Evolutionary conservation across 495 filamentous ascomycete species (phyloP).

Genomic region (Neurospora sp.): DNA sequence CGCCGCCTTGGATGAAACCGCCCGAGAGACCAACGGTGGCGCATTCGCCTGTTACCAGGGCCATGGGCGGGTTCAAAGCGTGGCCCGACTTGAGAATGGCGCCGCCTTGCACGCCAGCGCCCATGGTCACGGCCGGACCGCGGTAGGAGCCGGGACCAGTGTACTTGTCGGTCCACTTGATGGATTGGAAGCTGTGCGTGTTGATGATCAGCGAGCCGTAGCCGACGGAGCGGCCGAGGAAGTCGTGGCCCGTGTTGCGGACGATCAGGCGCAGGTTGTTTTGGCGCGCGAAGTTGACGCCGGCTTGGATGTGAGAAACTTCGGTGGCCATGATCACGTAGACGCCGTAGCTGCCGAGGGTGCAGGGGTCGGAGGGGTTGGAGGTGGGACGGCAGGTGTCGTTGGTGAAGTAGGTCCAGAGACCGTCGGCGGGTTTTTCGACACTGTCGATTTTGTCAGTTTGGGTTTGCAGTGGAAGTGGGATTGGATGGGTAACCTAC

Average conservation of each 20-base stretch:
- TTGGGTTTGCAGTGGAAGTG: not conserved
- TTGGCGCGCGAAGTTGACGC: slow-evolving; percentile 40
- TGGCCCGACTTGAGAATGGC: slow-evolving; percentile 36
- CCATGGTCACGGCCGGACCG: slow-evolving; percentile 37
- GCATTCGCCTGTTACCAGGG: slow-evolving; percentile 40
- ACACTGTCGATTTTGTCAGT: slow-evolving; percentile 9
- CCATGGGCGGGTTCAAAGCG: slow-evolving; percentile 26
- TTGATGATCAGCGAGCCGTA: slow-evolving; percentile 48
- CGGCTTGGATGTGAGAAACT: slow-evolving; percentile 31
- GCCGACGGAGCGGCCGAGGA: slow-evolving; percentile 44
- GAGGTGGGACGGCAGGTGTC: slow-evolving; percentile 38
- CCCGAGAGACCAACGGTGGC: slow-evolving; percentile 39
- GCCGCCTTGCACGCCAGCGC: slow-evolving; percentile 44
- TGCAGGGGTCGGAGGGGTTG: slow-evolving; percentile 35
- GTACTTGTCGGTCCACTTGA: slow-evolving; percentile 32
- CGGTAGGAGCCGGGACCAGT: slow-evolving; percentile 19
- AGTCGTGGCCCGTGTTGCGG: slow-evolving; percentile 51
- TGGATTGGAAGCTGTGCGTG: slow-evolving; percentile 48
- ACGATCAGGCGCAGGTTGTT: slow-evolving; percentile 50
- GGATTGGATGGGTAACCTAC: slow-evolving; percentile 3
- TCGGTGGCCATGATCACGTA: slow-evolving; percentile 34
- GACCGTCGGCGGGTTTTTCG: slow-evolving; percentile 15
- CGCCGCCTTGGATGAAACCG: slow-evolving; percentile 52
- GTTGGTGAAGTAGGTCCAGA: slow-evolving; percentile 31
- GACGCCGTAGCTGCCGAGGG: slow-evolving; percentile 45